Base-by-base conservation (phyloP, 148 eudicot genomes). In the Polygonum maritimum region DNA sequence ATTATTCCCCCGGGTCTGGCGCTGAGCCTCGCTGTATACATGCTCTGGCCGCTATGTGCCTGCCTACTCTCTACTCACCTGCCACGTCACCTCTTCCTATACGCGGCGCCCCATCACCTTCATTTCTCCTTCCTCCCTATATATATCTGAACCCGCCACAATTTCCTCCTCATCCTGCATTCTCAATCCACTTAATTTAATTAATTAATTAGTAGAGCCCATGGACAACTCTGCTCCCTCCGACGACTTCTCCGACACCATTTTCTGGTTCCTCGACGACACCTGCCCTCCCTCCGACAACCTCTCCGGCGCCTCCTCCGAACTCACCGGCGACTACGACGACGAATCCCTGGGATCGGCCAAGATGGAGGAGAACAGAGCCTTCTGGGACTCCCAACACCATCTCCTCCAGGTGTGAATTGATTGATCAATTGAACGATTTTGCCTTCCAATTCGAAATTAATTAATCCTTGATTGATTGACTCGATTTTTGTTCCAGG, bases 241-340 rank as follows among this genome's bases (percentile, higher is more conserved):
- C 39, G 69, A 48, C 22, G 48, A 62, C 31, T 48, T 75, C 51
- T 60, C 79, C 12, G 51, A 74, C 19, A 58, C 77, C 62, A 76
- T 83, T 39, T 83, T 83, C n/a, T 82, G 79, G 48, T 80, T 80
- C 47, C 75, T 83, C 18, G 83, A 83, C 6, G 78, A 77, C 38
- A 71, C 51, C 22, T 67, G 69, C 62, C 76, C 71, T 19, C 40
- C 31, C 0, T 62, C 76, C 36, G 76, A 65, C 2, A 51, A 44
- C 1, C 36, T 21, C 2, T 71, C 60, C 10, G 48, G 48, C 44
- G 51, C 55, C 15, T 41, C 70, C 2, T 54, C 41, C 1, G 73
- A 48, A 4, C 47, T 40, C 10, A 54, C 44, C 16, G 26, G 19
- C 12, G 3, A 6, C 4, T 74, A 54, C 2, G 14, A 62, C 14